Evolutionary conservation across 2,329 filamentous ascomycete genomes (phyloP).

Genomic region (Talaromyces funiculosus): DNA sequence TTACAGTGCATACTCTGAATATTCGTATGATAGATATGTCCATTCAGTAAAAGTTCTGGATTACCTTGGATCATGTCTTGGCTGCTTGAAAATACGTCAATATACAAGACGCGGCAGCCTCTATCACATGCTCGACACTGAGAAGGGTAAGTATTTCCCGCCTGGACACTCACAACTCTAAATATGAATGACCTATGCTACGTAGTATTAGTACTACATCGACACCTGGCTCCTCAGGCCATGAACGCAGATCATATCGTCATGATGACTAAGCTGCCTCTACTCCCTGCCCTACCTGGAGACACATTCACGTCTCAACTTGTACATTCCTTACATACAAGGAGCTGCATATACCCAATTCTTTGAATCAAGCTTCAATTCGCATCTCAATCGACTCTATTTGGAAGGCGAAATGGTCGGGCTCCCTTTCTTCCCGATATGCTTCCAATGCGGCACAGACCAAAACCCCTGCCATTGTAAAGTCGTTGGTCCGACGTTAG

Average conservation of each 20-base stretch:
- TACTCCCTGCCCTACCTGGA: not conserved
- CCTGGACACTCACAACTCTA: not conserved
- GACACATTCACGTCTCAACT: not conserved
- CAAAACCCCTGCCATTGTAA: conserved; percentile 56
- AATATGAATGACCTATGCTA: not conserved
- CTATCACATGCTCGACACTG: not conserved
- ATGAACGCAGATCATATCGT: conserved; percentile 8
- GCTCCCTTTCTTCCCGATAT: conserved; percentile 47
- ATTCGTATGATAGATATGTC: too few species aligned
- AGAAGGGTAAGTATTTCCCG: not conserved
- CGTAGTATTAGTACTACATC: not conserved
- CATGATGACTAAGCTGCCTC: conserved; percentile 13
- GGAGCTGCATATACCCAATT: not conserved
- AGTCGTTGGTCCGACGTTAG: conserved; percentile 51
- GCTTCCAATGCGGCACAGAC: conserved; percentile 52
- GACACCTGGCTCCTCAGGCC: not conserved
- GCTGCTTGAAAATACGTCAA: not conserved
- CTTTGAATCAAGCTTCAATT: not conserved
- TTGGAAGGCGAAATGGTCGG: conserved; percentile 33
- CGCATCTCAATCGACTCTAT: not conserved
- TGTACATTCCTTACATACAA: not conserved
- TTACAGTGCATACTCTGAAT: not conserved
- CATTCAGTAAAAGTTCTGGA: too few species aligned
- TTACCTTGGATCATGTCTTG: too few species aligned
- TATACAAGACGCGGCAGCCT: not conserved